Percentiles rank a stretch among this genome's conserved stretches.
Conservation (phyloP, 345 rosid genomes). For the Aegle marmelos region DNA sequence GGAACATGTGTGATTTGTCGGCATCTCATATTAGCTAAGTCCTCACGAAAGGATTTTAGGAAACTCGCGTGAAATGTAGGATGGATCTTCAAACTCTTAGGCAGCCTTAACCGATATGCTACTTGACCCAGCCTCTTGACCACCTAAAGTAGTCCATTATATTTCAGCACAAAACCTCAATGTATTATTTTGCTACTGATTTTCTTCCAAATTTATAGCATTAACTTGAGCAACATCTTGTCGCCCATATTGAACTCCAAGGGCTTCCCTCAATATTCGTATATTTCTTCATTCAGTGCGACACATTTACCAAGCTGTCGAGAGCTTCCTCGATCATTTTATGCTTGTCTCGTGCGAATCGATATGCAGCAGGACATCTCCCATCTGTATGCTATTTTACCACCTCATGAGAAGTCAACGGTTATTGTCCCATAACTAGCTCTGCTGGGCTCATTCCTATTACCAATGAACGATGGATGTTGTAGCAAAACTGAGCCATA, state of each 20-base stretch:
- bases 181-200: not conserved
- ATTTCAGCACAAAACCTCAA: fast-evolving
- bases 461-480: not conserved
- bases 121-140: no score
- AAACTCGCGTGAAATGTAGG: no score
- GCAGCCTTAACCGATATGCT: fast-evolving
- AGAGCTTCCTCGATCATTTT: fast-evolving
- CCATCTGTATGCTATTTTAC: fast-evolving
- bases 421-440: not conserved
- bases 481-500: not conserved
- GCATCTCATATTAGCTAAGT: no score
- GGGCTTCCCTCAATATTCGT: fast-evolving
- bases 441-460: not conserved
- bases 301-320: no score
- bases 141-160: not conserved
- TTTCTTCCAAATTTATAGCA: not conserved
- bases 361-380: not conserved
- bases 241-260: not conserved
- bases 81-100: no score
- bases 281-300: no score
- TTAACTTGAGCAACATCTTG: not conserved
- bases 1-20: no score
- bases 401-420: not conserved
- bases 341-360: no score
- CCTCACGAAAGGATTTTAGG: no score